Base-by-base conservation (phyloP, 495 filamentous ascomycete genomes). In the Penicillium riverlandense region DNA sequence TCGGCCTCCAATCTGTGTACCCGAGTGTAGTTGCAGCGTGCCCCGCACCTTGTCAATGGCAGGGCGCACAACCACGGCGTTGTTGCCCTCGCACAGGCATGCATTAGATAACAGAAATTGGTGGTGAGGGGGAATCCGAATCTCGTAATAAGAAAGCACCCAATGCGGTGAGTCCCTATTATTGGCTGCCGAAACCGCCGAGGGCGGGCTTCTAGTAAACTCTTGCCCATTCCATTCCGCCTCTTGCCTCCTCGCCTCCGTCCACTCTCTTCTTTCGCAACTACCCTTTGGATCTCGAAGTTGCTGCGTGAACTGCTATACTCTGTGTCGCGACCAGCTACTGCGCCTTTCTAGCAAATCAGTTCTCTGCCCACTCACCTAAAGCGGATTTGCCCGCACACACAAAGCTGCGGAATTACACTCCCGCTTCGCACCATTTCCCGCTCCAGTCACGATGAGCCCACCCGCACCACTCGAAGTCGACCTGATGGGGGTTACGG, bases 391-490 rank as follows among this genome's bases (percentile, higher is more conserved):
- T 12, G 10, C 39, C 8, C 39, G 22, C 22, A 41, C 39, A 30
- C 32, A 34, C 32, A 9, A 10, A 6, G 32, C 9, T 34, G 9
- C 32, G 10, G 32, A 34, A 34, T 11, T 12, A 10, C 32, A 6
- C n/a, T 34, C n/a, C 22, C 2, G 22, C 32, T 34, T 12, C 32
- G n/a, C 10, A 34, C 32, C 32, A 41, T 28, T 35, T 42, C 41
- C 39, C 40, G 29, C 40, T 10, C 12, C 22, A 12, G 15, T n/a
- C 28, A 38, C n/a, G 42, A 72, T 71, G 66, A 67, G 62, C 41
- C 67, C 71, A 33, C 63, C 72, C 31, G 58, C 66, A 14, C 57
- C 70, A 16, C 28, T 70, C 39, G 69, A 74, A 29, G 53, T 65
- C 40, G 53, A 65, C 16, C 41, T 68, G 13, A 58, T 59, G 50